A percentile compares a stretch with the other conserved stretches of the same genome.
These are phyloP conservation scores for Mycogone perniciosa DNA, from an alignment of 2,329 filamentous ascomycete genomes.

Conservation along the genomic window DNA sequence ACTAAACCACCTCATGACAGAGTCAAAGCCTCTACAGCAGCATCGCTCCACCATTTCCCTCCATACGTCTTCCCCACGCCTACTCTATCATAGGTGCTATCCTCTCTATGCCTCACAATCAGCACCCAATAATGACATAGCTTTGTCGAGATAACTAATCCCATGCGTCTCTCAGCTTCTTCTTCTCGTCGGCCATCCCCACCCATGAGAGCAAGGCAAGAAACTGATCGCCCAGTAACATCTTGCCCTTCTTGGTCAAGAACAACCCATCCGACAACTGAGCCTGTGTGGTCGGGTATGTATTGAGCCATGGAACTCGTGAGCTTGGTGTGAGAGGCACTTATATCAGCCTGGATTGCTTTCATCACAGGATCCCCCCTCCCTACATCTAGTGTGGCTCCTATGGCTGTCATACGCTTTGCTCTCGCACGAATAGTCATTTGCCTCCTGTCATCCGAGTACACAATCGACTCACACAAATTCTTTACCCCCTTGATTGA, in stretches of 20 bases:
- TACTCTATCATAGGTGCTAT: conserved; percentile 1
- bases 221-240: neutral
- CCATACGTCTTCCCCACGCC: conserved; percentile 13
- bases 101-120: conserved; percentile 2
- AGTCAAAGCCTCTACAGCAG: neutral
- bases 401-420: neutral
- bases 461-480: conserved; percentile 4
- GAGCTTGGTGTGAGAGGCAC: conserved; percentile 9
- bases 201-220: conserved; percentile 9
- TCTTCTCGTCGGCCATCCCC: conserved; percentile 10
- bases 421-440: conserved; percentile 4
- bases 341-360: conserved; percentile 7
- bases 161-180: conserved; percentile 6
- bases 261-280: conserved; percentile 11
- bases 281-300: conserved; percentile 1
- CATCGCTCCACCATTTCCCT: conserved; percentile 8
- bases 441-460: neutral
- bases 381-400: neutral
- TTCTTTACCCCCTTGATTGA: conserved; percentile 13
- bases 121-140: conserved; percentile 11
- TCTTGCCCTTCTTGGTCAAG: conserved; percentile 4
- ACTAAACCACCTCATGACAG: neutral
- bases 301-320: conserved; percentile 9
- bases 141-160: conserved; percentile 4
- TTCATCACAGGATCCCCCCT: neutral